phyloP scores from a whole-genome alignment of 2,329 filamentous ascomycete species.

The Colletotrichum sp. region DNA sequence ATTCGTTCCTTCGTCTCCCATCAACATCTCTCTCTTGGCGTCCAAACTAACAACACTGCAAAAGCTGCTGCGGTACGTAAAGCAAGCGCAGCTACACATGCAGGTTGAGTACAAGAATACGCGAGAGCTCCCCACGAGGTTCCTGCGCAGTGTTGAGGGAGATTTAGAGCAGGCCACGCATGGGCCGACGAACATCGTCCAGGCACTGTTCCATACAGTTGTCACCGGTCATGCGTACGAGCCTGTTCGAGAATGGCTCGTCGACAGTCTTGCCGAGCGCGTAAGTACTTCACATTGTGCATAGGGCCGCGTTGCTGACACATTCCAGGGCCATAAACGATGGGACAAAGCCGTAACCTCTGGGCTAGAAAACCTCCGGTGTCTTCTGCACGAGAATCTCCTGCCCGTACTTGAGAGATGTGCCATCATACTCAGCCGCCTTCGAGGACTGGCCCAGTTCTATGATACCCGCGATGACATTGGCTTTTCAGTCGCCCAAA shows the following conservation, averaged over 20 bases:
- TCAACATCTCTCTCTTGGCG: slow-evolving; percentile 83
- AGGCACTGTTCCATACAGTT: slow-evolving; percentile 83
- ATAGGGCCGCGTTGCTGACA: slow-evolving; percentile 21
- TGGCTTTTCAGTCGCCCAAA: slow-evolving; percentile 68
- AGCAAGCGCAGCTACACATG: slow-evolving; percentile 81
- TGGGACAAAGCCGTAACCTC: slow-evolving; percentile 89
- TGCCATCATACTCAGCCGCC: slow-evolving; percentile 78
- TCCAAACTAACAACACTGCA: slow-evolving; percentile 88
- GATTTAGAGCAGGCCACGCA: slow-evolving; percentile 68
- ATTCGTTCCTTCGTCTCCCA: slow-evolving; percentile 78
- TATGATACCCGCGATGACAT: slow-evolving; percentile 70
- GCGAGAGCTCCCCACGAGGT: slow-evolving; percentile 78
- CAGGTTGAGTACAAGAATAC: slow-evolving; percentile 83
- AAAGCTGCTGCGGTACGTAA: slow-evolving; percentile 84
- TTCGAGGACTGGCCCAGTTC: slow-evolving; percentile 84
- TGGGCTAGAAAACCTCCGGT: slow-evolving; percentile 78
- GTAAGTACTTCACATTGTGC: slow-evolving; percentile 49
- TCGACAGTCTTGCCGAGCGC: slow-evolving; percentile 80
- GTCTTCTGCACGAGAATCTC: slow-evolving; percentile 84
- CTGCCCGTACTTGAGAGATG: slow-evolving; percentile 87
- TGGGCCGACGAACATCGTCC: slow-evolving; percentile 67
- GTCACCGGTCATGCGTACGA: slow-evolving; percentile 82
- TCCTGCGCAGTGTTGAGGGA: slow-evolving; percentile 78
- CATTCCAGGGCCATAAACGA: slow-evolving; percentile 78
- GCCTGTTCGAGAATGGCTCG: slow-evolving; percentile 83